Percentiles rank a stretch among this genome's conserved stretches.
phyloP scores from a whole-genome alignment of 2,329 filamentous ascomycete genomes.

The Pseudocercospora macadamiae region DNA sequence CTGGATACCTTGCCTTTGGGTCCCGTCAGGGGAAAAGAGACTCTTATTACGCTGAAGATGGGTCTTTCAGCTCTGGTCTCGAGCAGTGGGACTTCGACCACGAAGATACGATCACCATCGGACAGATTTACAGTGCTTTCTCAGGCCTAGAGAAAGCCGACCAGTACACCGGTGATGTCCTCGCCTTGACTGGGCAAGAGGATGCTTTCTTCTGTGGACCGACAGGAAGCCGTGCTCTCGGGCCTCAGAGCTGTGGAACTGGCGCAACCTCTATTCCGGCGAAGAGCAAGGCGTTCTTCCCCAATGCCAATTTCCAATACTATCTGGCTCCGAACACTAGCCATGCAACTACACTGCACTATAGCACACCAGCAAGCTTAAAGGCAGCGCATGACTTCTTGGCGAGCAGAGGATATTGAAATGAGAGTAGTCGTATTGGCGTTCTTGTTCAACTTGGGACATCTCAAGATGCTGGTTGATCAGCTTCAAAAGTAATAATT shows the following conservation, averaged over 20 bases:
- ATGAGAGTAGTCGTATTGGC: not conserved
- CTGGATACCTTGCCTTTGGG: constrained; percentile 23
- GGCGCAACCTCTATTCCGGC: constrained; percentile 20
- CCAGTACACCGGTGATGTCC: constrained; percentile 18
- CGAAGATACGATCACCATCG: constrained; percentile 26
- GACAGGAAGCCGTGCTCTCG: constrained; percentile 21
- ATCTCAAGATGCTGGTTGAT: too few species aligned
- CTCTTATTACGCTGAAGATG: constrained; percentile 23
- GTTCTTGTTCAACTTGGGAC: too few species aligned
- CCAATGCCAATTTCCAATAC: constrained; percentile 22
- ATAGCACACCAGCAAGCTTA: constrained; percentile 18
- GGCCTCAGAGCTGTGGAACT: constrained; percentile 21
- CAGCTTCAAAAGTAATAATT: too few species aligned
- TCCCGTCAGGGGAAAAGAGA: constrained; percentile 22
- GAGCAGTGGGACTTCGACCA: constrained; percentile 25
- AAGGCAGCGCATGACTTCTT: constrained; percentile 23
- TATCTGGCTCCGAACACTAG: constrained; percentile 23
- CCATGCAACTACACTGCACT: constrained; percentile 26
- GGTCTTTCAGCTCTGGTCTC: constrained; percentile 19
- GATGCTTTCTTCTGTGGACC: constrained; percentile 28
- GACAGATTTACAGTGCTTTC: constrained; percentile 25
- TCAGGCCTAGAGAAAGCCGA: constrained; percentile 19
- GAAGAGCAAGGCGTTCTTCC: constrained; percentile 22
- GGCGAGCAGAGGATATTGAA: constrained; percentile 18
- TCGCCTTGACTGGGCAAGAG: constrained; percentile 23